Conservation (phyloP, 2,329 filamentous ascomycete genomes). For the Venturia effusa region DNA sequence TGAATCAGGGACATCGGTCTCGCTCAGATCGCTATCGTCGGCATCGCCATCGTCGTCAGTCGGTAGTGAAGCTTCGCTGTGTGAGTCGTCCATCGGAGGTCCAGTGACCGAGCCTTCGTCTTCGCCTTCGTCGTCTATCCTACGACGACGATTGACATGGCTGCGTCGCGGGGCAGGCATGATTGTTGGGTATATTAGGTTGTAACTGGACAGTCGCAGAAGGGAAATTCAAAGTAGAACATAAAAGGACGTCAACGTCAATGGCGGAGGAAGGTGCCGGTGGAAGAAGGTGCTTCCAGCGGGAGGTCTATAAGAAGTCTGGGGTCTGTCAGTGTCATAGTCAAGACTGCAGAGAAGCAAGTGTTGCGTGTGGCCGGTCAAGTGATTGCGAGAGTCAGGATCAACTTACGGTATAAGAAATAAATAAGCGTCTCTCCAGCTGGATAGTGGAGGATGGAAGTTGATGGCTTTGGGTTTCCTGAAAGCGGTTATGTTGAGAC, state of each 20-base stretch:
- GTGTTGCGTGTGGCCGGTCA: background rate
- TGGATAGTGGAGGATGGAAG: background rate
- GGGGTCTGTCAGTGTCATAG: background rate
- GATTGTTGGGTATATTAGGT: constrained; percentile 6
- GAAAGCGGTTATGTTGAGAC: background rate
- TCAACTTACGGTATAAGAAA: background rate
- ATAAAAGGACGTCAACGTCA: constrained; percentile 4
- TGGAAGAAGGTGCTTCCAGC: constrained; percentile 1
- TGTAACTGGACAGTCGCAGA: background rate
- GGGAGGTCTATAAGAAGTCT: background rate
- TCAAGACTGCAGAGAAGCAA: background rate
- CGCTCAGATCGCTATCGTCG: constrained; percentile 47
- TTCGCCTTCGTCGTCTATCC: constrained; percentile 28
- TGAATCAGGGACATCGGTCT: constrained; percentile 32
- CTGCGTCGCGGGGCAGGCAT: constrained; percentile 8
- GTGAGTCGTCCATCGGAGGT: constrained; percentile 45
- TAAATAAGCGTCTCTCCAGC: background rate
- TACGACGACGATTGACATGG: constrained; percentile 25
- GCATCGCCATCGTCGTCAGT: constrained; percentile 48
- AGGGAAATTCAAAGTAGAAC: background rate
- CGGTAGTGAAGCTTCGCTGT: constrained; percentile 49
- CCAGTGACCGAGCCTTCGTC: constrained; percentile 33
- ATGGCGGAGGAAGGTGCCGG: background rate
- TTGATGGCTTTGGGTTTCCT: background rate
- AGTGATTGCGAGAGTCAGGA: background rate